Evolutionary conservation across 2,329 filamentous ascomycete genomes (phyloP).

Genomic region (Cryphonectria parasitica): DNA sequence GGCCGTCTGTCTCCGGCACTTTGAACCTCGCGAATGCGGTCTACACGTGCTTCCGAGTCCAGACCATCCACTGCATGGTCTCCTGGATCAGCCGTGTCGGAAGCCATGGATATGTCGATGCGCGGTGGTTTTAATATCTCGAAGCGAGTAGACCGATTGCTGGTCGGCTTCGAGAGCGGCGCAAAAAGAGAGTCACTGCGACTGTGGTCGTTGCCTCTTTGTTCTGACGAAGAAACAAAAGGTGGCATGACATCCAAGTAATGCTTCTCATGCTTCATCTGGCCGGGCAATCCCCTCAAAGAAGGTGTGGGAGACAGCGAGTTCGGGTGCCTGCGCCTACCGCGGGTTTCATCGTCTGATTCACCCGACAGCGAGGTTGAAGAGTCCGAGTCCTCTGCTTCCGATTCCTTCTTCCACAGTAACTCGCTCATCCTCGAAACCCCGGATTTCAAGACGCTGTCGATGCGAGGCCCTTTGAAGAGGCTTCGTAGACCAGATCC

Average conservation of each 20-base stretch:
- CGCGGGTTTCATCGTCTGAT: slow-evolving; percentile 51
- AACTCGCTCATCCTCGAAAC: slow-evolving; percentile 62
- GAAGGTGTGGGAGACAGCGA: slow-evolving; percentile 38
- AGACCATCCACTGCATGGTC: slow-evolving; percentile 42
- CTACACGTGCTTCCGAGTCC: slow-evolving; percentile 44
- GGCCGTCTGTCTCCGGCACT: slow-evolving; percentile 42
- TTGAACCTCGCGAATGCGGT: slow-evolving; percentile 36
- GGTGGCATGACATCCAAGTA: slow-evolving; percentile 58
- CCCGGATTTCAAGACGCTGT: slow-evolving; percentile 67
- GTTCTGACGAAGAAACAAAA: slow-evolving; percentile 46
- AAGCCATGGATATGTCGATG: slow-evolving; percentile 51
- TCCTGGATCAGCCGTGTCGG: slow-evolving; percentile 37
- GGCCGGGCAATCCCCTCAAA: slow-evolving; percentile 39
- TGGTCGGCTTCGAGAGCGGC: slow-evolving; percentile 40
- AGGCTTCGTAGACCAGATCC: slow-evolving; percentile 69
- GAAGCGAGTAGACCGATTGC: slow-evolving; percentile 49
- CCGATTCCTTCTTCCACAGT: slow-evolving; percentile 57
- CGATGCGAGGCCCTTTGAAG: slow-evolving; percentile 77
- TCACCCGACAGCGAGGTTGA: slow-evolving; percentile 52
- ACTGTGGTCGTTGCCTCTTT: slow-evolving; percentile 30
- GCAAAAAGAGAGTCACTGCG: slow-evolving; percentile 20
- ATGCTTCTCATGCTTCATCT: slow-evolving; percentile 44
- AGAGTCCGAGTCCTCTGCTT: slow-evolving; percentile 37
- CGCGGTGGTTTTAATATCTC: slow-evolving; percentile 54
- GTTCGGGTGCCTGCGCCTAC: slow-evolving; percentile 39